Conservation (phyloP, 2,329 filamentous ascomycete genomes). For the Aureobasidium sp. region DNA sequence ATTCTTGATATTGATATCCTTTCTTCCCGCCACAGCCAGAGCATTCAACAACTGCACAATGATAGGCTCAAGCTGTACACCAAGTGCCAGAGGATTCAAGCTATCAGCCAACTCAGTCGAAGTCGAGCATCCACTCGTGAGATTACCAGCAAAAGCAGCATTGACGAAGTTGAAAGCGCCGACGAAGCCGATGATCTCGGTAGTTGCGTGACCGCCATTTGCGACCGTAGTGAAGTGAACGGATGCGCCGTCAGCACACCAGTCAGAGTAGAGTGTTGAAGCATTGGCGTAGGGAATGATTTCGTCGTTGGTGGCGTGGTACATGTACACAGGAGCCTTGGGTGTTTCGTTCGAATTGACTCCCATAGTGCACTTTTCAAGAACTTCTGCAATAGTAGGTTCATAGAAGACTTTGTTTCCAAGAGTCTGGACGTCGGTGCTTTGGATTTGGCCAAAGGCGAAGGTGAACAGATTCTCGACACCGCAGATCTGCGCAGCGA, state of each 20-base stretch:
- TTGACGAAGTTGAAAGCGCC: conserved; percentile 22
- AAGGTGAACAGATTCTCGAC: conserved; percentile 21
- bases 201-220: conserved; percentile 23
- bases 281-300: conserved; percentile 27
- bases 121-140: conserved; percentile 19
- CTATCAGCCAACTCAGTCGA: conserved; percentile 18
- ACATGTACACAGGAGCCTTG: conserved; percentile 24
- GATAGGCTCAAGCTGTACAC: conserved; percentile 23
- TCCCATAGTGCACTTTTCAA: conserved; percentile 23
- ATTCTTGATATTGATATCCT: conserved; percentile 8
- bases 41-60: conserved; percentile 19
- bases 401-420: conserved; percentile 22
- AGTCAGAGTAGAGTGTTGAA: conserved; percentile 20
- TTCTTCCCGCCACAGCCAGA: conserved; percentile 2
- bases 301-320: conserved; percentile 24
- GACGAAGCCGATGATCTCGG: conserved; percentile 23
- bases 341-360: conserved; percentile 21
- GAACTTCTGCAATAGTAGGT: conserved; percentile 18
- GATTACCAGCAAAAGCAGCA: conserved; percentile 16
- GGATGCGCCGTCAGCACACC: conserved; percentile 24
- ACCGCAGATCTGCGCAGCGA: conserved; percentile 21
- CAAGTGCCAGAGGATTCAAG: conserved; percentile 22
- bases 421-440: conserved; percentile 19
- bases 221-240: conserved; percentile 24
- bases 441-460: conserved; percentile 18